phyloP scores from a whole-genome alignment of 1,284 basidiomycete species.

The Schizopora paradoxa region DNA sequence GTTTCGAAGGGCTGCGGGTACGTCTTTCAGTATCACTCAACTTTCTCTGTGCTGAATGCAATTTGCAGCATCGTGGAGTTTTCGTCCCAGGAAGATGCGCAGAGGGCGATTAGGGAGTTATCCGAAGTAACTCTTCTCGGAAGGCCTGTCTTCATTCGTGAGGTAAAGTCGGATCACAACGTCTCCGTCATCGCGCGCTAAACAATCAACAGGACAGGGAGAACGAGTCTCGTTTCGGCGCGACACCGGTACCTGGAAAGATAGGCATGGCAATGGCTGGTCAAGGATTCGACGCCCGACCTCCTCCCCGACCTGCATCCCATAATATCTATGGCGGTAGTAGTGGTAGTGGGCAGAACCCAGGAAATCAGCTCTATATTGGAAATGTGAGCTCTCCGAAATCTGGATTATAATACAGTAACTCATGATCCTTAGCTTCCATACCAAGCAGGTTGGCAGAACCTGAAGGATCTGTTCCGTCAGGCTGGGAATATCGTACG shows the following conservation, averaged over 20 bases:
- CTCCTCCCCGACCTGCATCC: conserved; percentile 68
- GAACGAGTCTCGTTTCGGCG: conserved; percentile 90
- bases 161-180: conserved; percentile 48
- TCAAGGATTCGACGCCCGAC: conserved; percentile 66
- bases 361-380: conserved; percentile 87
- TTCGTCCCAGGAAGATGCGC: conserved; percentile 76
- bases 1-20: conserved; percentile 98
- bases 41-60: conserved; percentile 6
- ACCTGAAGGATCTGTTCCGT: conserved; percentile 95
- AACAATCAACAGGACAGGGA: conserved; percentile 77
- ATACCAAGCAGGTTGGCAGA: conserved; percentile 96
- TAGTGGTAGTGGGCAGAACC: conserved; percentile 42
- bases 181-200: conserved; percentile 6
- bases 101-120: conserved; percentile 80
- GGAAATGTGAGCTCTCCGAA: conserved; percentile 64
- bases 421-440: conserved; percentile 57
- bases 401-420: not conserved
- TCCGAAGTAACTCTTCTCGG: conserved; percentile 87
- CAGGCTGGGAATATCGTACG: conserved; percentile 90
- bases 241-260: conserved; percentile 88
- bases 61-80: conserved; percentile 84
- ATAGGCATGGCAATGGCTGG: conserved; percentile 89
- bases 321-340: conserved; percentile 61
- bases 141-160: conserved; percentile 92
- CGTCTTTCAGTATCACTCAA: conserved; percentile 36